Evolutionary conservation across 192 early-diverging fungal genomes (phyloP).

Genomic region (Nowakowskiella sp.): DNA sequence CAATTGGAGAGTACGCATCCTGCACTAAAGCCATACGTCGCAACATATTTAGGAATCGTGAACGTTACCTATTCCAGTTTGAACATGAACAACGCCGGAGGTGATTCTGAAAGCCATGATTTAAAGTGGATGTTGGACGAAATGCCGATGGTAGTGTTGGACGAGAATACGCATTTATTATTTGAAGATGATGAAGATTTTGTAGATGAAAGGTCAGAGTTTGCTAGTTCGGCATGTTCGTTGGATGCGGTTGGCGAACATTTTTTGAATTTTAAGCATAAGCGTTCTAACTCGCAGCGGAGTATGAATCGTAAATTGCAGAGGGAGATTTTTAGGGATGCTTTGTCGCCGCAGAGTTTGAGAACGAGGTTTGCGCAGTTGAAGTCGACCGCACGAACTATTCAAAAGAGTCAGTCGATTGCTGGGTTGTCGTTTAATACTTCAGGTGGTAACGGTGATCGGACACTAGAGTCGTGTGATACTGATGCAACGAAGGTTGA

Average conservation of each 20-base stretch:
- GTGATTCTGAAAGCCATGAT: constrained; percentile 7
- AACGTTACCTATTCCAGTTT: constrained; percentile 65
- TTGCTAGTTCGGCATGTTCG: constrained; percentile 12
- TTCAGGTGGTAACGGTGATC: no score
- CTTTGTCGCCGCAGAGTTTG: constrained; percentile 78
- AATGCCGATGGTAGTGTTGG: constrained; percentile 75
- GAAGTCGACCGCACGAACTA: constrained; percentile 19
- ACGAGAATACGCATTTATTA: constrained; percentile 87
- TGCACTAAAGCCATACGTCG: constrained; percentile 78
- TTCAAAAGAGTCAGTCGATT: constrained; percentile 21
- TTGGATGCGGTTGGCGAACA: no score
- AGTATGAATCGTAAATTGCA: constrained; percentile 67
- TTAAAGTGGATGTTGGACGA: constrained; percentile 21
- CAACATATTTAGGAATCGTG: constrained; percentile 86
- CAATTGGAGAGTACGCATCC: constrained; percentile 64
- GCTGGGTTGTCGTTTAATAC: no score
- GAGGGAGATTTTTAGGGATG: constrained; percentile 84
- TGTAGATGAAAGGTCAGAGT: constrained; percentile 2
- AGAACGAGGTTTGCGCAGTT: constrained; percentile 62
- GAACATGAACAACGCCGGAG: not conserved
- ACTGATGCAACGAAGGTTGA: no score
- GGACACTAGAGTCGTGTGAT: no score
- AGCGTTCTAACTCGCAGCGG: not conserved
- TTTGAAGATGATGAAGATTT: not conserved
- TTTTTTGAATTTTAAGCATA: no score